Evolutionary conservation across 148 eudicot species (phyloP).

Genomic region (Polygonum aviculare): DNA sequence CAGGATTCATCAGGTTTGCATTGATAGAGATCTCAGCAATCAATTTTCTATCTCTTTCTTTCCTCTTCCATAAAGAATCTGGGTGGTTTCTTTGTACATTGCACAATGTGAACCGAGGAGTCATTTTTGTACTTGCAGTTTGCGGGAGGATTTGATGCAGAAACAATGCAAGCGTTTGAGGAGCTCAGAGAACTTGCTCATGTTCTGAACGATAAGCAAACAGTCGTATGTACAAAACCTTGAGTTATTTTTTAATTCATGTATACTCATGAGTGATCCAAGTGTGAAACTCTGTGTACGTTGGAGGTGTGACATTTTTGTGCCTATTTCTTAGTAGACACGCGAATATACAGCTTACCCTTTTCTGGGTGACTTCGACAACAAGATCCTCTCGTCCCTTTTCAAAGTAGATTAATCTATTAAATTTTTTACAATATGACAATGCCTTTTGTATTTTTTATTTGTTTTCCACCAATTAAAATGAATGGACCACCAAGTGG

Average conservation of each 20-base stretch:
- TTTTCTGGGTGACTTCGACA: neutral
- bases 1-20: conserved; percentile 73
- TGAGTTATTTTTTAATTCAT: neutral
- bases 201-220: conserved; percentile 28
- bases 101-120: neutral
- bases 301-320: neutral
- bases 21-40: neutral
- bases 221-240: neutral
- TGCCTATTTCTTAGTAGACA: neutral
- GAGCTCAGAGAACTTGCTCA: conserved; percentile 65
- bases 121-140: conserved; percentile 32
- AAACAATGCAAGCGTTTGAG: conserved; percentile 87
- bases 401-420: too few species aligned
- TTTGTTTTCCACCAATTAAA: too few species aligned
- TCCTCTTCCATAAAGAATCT: too few species aligned
- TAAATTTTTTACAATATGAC: too few species aligned
- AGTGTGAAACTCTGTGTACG: neutral
- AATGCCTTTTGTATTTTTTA: too few species aligned
- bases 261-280: neutral
- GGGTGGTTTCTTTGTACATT: neutral
- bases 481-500: too few species aligned
- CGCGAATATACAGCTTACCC: neutral
- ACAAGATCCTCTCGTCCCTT: too few species aligned
- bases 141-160: conserved; percentile 91
- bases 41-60: neutral